Evolutionary conservation across 257 asterid species (phyloP).

Genomic region (Gentiana macrophylla): DNA sequence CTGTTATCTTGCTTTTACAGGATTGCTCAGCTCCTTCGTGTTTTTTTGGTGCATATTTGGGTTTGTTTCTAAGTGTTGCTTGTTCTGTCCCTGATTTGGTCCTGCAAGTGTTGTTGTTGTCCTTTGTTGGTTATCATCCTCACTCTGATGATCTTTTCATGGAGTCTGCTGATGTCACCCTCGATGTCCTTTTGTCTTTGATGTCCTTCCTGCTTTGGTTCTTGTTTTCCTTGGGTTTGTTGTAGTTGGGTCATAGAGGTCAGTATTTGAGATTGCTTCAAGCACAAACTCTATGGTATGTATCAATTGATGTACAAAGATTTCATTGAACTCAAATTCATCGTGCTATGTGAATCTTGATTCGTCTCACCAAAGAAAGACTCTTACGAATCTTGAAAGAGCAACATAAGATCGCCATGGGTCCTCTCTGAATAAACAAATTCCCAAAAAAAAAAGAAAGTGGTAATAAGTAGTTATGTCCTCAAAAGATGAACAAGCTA

Average conservation of each 20-base stretch:
- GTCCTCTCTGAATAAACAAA: slow-evolving; percentile 68
- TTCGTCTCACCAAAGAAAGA: slow-evolving; percentile 58
- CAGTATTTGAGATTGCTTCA: slow-evolving; percentile 97
- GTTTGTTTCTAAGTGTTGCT: no score
- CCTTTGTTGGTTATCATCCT: no score
- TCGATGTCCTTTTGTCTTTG: no score
- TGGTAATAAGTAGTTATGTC: background rate
- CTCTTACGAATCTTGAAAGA: slow-evolving; percentile 60
- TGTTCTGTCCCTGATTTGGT: no score
- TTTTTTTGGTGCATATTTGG: no score
- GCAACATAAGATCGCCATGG: slow-evolving; percentile 75
- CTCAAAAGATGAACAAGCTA: slow-evolving; percentile 3
- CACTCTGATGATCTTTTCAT: no score
- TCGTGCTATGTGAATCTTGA: slow-evolving; percentile 75
- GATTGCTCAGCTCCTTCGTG: no score
- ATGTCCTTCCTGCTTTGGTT: no score
- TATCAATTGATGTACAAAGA: slow-evolving; percentile 92
- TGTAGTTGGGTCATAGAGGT: slow-evolving; percentile 53
- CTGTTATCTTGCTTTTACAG: no score
- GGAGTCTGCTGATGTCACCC: no score
- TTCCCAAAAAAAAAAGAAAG: background rate
- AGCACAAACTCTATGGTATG: slow-evolving; percentile 98
- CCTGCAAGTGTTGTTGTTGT: no score
- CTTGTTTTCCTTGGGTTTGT: no score
- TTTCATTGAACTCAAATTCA: slow-evolving; percentile 94